Evolutionary conservation across 2,329 filamentous ascomycete genomes (phyloP).

Genomic region (Pseudogymnoascus sp.): DNA sequence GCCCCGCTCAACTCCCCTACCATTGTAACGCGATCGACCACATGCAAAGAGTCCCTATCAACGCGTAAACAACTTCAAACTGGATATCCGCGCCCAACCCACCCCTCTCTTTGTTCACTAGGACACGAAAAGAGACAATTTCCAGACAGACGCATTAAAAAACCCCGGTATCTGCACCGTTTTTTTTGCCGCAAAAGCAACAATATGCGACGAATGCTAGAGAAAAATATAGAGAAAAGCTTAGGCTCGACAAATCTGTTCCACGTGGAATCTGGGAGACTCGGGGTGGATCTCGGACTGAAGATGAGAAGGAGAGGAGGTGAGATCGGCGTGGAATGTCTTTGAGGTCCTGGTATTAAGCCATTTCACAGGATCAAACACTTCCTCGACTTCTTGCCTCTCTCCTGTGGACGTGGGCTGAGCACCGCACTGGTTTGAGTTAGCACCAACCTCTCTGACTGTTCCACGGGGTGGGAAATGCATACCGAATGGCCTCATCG

Average conservation of each 20-base stretch:
- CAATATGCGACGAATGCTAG: neutral
- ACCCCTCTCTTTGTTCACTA: neutral
- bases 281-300: neutral
- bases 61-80: neutral
- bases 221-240: neutral
- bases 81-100: neutral
- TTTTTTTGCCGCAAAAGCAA: neutral
- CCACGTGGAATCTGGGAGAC: neutral
- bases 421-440: conserved; percentile 54
- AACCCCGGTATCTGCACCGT: neutral
- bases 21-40: neutral
- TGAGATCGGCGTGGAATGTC: neutral
- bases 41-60: neutral
- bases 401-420: conserved; percentile 54
- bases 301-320: neutral
- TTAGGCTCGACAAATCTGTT: neutral
- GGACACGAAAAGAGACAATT: neutral
- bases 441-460: conserved; percentile 5
- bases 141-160: neutral
- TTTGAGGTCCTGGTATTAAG: neutral
- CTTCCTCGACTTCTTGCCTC: conserved; percentile 57
- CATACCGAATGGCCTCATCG: conserved; percentile 94
- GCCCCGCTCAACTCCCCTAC: neutral
- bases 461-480: conserved; percentile 15
- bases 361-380: conserved; percentile 56